Conservation (phyloP, 169 alveolate species). For the Plasmodium vivax region DNA sequence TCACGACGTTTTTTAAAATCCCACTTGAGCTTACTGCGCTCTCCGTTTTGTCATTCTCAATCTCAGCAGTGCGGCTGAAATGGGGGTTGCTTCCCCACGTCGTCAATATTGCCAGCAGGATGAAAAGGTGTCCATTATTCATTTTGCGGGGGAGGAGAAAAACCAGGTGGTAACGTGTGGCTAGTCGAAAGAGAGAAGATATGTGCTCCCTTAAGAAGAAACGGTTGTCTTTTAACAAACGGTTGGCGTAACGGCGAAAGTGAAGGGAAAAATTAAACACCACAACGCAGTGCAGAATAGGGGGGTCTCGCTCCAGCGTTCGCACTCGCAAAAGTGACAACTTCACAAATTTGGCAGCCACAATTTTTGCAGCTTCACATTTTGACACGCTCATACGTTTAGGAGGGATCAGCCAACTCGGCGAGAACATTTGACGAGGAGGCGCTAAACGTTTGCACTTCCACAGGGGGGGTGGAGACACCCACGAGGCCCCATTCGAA, state of each 20-base stretch:
- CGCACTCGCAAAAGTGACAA: neutral
- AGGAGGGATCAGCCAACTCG: neutral
- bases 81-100: neutral
- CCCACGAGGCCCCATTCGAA: neutral
- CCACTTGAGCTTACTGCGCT: conserved; percentile 45
- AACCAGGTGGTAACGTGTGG: neutral
- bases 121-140: conserved; percentile 7
- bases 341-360: neutral
- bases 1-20: conserved; percentile 54
- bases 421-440: neutral
- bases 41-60: conserved; percentile 11
- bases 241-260: neutral
- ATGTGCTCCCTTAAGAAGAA: neutral
- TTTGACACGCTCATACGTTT: neutral
- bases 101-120: neutral
- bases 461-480: neutral
- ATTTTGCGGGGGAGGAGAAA: neutral
- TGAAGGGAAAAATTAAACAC: neutral
- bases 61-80: neutral
- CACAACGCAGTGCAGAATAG: neutral
- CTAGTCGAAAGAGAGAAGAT: neutral
- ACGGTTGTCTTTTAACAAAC: neutral
- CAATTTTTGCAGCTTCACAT: no score
- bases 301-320: neutral
- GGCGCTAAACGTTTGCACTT: neutral